phyloP scores from a whole-genome alignment of 768 basidiomycete species.

The Pleurotus eryngii region DNA sequence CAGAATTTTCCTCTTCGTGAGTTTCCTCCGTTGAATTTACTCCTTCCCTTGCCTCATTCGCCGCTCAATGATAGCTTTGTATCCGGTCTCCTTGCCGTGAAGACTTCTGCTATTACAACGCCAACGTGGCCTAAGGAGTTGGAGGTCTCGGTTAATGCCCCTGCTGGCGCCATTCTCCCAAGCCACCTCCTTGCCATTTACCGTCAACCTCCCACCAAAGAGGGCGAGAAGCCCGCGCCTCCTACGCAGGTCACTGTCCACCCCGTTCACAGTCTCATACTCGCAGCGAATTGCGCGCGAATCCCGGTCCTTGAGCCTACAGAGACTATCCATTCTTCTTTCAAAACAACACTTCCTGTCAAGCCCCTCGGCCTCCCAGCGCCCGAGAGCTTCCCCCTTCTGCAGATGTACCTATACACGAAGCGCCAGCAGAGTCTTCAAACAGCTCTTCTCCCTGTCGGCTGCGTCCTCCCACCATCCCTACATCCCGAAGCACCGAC shows the following conservation, averaged over 20 bases:
- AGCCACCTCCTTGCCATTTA: conserved; percentile 54
- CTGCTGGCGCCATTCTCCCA: conserved; percentile 30
- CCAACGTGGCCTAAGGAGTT: conserved; percentile 41
- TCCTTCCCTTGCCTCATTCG: not conserved
- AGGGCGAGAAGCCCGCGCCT: conserved; percentile 12
- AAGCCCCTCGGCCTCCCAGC: conserved; percentile 61
- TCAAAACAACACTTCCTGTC: conserved; percentile 51
- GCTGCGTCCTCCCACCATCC: conserved; percentile 20
- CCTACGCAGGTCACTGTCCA: conserved; percentile 43
- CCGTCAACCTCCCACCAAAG: conserved; percentile 15
- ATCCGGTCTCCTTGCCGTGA: conserved; percentile 36
- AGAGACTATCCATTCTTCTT: conserved; percentile 27
- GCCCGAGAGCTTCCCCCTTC: conserved; percentile 54
- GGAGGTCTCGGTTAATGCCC: conserved; percentile 33
- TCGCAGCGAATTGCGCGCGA: conserved; percentile 66
- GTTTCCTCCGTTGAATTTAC: conserved; percentile 15
- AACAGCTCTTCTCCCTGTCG: conserved; percentile 42
- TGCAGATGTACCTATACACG: conserved; percentile 68
- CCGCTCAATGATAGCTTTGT: conserved; percentile 26
- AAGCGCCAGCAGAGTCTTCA: conserved; percentile 52
- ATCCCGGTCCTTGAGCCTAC: conserved; percentile 52
- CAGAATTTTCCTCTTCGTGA: conserved; percentile 39
- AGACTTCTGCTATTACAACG: conserved; percentile 22
- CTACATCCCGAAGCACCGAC: conserved; percentile 23
- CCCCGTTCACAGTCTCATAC: conserved; percentile 67